Evolutionary conservation across 2,329 filamentous ascomycete species (phyloP).

Genomic region (Dactylella cylindrospora): DNA sequence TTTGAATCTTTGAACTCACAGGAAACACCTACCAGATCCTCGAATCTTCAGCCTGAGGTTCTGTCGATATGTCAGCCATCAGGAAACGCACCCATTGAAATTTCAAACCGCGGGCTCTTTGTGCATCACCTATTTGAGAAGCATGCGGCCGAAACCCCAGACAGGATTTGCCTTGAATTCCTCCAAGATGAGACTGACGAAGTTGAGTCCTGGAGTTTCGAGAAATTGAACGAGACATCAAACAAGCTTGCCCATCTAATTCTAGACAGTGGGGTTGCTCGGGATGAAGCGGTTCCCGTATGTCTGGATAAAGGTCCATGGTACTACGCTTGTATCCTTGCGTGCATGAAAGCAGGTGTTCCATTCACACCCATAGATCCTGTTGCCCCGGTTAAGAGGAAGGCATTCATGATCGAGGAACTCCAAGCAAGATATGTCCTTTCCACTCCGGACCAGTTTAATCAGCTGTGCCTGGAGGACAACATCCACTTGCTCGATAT

Average conservation of each 20-base stretch:
- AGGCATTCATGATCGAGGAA: conserved; percentile 48
- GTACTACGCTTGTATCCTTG: conserved; percentile 49
- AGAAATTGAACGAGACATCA: conserved; percentile 44
- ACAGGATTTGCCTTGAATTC: conserved; percentile 53
- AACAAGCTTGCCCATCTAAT: conserved; percentile 48
- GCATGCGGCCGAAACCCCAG: conserved; percentile 49
- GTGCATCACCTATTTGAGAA: conserved; percentile 53
- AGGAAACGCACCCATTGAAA: conserved; percentile 23
- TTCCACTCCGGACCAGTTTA: conserved; percentile 18
- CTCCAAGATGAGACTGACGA: conserved; percentile 49
- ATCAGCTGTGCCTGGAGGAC: conserved; percentile 16
- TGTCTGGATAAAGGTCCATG: conserved; percentile 48
- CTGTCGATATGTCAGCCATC: conserved; percentile 37
- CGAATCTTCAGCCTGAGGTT: conserved; percentile 17
- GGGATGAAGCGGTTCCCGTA: conserved; percentile 48
- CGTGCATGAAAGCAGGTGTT: conserved; percentile 48
- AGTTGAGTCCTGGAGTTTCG: conserved; percentile 50
- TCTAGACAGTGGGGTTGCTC: conserved; percentile 41
- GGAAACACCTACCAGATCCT: conserved; percentile 2
- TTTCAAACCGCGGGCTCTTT: conserved; percentile 14
- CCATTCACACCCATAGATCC: conserved; percentile 49
- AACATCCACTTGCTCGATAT: conserved; percentile 40
- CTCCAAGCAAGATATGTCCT: conserved; percentile 45
- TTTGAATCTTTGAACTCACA: conserved; percentile 7
- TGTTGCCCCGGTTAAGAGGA: conserved; percentile 45